Evolutionary conservation across 2,329 filamentous ascomycete species (phyloP).

Genomic region (Trichoderma koningii): DNA sequence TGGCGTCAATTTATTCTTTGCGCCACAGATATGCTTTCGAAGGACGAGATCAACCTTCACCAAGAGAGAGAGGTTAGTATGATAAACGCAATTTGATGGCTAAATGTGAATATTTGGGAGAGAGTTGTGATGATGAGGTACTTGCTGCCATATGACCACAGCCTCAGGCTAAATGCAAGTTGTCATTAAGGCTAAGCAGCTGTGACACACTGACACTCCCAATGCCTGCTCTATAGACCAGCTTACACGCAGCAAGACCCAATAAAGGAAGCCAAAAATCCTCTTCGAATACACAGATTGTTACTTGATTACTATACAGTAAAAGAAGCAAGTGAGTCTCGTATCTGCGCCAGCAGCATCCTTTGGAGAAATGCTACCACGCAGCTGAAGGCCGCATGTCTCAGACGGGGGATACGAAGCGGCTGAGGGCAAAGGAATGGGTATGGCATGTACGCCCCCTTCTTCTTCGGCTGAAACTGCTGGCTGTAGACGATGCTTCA

Average conservation of each 20-base stretch:
- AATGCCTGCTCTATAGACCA: not conserved
- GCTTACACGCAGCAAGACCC: not conserved
- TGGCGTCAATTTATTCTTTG: too few relatives aligned
- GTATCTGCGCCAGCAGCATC: not conserved
- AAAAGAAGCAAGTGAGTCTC: not conserved
- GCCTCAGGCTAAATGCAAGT: not conserved
- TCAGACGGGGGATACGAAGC: conserved; percentile 7
- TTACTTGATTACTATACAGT: too few relatives aligned
- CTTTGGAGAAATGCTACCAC: not conserved
- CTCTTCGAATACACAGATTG: too few relatives aligned
- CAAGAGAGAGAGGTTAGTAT: too few relatives aligned
- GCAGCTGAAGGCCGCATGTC: not conserved
- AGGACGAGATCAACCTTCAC: too few relatives aligned
- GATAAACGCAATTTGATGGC: too few relatives aligned
- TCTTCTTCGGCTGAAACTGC: not conserved
- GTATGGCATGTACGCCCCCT: not conserved
- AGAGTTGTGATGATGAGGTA: too few relatives aligned
- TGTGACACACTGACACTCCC: not conserved
- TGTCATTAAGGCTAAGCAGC: not conserved
- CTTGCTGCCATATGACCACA: too few relatives aligned
- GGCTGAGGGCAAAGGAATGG: not conserved
- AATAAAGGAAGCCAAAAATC: too few relatives aligned
- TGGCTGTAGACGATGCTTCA: too few relatives aligned
- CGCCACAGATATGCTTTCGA: too few relatives aligned
- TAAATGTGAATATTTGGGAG: too few relatives aligned